phyloP scores from a whole-genome alignment of 2,329 filamentous ascomycete species.

The Cryphonectria carpinicola region DNA sequence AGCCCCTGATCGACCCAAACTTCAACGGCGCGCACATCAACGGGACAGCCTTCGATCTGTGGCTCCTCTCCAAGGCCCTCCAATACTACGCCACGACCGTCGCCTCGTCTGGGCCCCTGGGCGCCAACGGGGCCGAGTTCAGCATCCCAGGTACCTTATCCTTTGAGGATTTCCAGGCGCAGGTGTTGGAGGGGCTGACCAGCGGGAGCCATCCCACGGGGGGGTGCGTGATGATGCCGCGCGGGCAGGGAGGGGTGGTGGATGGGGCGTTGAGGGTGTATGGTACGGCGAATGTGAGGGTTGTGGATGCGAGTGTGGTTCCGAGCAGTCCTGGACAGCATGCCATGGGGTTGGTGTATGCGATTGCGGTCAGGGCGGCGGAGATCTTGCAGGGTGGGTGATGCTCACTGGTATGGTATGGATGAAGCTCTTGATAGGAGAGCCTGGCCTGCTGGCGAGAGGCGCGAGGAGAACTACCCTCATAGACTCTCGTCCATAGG shows the following conservation, averaged over 20 bases:
- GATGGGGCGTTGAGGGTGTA: slow-evolving; percentile 23
- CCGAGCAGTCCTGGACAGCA: slow-evolving; percentile 5
- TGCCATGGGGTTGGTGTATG: slow-evolving; percentile 7
- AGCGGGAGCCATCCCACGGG: slow-evolving; percentile 15
- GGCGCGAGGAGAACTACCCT: no score
- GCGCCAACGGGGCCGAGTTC: slow-evolving; percentile 1
- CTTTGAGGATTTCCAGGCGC: background rate
- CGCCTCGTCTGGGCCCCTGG: background rate
- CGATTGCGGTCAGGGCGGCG: slow-evolving; percentile 6
- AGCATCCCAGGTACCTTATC: background rate
- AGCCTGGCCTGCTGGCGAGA: no score
- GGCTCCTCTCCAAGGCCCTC: slow-evolving; percentile 8
- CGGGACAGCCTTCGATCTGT: slow-evolving; percentile 10
- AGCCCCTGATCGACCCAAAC: background rate
- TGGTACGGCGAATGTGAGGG: slow-evolving; percentile 20
- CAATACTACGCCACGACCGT: slow-evolving; percentile 11
- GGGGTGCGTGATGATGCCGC: slow-evolving; percentile 24
- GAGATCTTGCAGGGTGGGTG: background rate
- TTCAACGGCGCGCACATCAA: slow-evolving; percentile 10
- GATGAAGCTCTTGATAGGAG: background rate
- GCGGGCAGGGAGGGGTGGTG: slow-evolving; percentile 21
- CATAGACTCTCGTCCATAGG: no score
- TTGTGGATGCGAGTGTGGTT: slow-evolving; percentile 20
- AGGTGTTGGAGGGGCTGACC: background rate
- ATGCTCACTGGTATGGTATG: background rate